Evolutionary conservation across 2,329 filamentous ascomycete species (phyloP).

Genomic region (Proliferodiscus dingleyae): DNA sequence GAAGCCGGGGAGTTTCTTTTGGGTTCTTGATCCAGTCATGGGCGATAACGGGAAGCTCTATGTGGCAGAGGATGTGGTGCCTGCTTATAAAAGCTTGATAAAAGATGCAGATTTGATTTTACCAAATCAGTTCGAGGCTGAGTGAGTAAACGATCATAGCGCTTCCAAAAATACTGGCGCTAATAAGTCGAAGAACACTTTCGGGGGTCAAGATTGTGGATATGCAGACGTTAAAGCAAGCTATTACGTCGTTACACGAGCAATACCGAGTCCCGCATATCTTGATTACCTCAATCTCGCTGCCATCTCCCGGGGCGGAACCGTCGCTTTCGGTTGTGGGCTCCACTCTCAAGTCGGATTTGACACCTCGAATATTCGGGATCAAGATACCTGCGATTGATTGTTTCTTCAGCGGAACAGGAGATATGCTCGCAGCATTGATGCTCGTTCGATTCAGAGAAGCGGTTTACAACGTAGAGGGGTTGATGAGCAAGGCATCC

Average conservation of each 20-base stretch:
- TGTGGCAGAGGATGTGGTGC: constrained; percentile 85
- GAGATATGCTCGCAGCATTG: constrained; percentile 96
- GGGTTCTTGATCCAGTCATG: constrained; percentile 98
- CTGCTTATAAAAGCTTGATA: constrained; percentile 78
- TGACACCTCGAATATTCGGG: constrained; percentile 76
- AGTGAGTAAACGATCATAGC: constrained; percentile 51
- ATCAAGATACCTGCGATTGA: constrained; percentile 83
- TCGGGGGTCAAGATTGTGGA: constrained; percentile 80
- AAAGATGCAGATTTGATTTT: constrained; percentile 83
- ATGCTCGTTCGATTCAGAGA: constrained; percentile 84
- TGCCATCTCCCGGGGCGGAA: constrained; percentile 50
- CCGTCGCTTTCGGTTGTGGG: constrained; percentile 68
- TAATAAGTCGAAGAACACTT: constrained; percentile 55
- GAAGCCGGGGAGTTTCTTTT: constrained; percentile 79
- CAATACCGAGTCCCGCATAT: constrained; percentile 78
- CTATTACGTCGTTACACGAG: constrained; percentile 72
- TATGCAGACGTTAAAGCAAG: constrained; percentile 64
- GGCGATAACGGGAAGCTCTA: constrained; percentile 91
- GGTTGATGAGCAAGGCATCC: constrained; percentile 49
- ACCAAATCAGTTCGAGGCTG: constrained; percentile 95
- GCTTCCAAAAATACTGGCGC: background rate
- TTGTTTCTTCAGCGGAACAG: constrained; percentile 93
- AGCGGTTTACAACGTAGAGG: constrained; percentile 52
- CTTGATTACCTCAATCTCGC: constrained; percentile 80
- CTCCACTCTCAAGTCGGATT: constrained; percentile 62